phyloP scores from a whole-genome alignment of 1,139 yeast genomes.

The Geotrichum cucujoidarum region DNA sequence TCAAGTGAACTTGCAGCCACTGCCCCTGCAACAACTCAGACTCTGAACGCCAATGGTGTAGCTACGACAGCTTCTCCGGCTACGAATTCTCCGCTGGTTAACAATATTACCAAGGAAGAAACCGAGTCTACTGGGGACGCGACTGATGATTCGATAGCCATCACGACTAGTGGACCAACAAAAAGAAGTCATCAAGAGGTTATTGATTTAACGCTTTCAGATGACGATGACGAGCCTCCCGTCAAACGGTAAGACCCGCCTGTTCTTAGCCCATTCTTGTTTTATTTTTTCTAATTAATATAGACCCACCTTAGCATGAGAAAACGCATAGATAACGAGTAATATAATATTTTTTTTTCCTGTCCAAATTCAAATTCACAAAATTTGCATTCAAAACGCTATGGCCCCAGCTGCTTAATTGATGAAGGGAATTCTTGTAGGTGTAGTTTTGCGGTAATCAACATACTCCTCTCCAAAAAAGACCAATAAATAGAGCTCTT shows the following conservation, averaged over 20 bases:
- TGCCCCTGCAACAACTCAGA: background rate
- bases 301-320: background rate
- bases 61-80: background rate
- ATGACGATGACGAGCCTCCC: conserved; percentile 21
- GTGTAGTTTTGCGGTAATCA: conserved; percentile 47
- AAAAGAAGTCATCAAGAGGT: conserved; percentile 20
- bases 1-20: too few relatives aligned
- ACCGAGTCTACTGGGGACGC: background rate
- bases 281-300: background rate
- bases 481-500: conserved; percentile 56
- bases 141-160: background rate
- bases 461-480: conserved; percentile 69
- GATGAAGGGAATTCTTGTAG: conserved; percentile 63
- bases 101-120: background rate
- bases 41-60: background rate
- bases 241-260: background rate
- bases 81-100: too few relatives aligned
- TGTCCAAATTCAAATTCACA: too few relatives aligned
- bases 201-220: conserved; percentile 27
- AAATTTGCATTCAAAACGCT: too few relatives aligned
- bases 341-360: too few relatives aligned
- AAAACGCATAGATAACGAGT: background rate
- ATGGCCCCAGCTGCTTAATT: too few relatives aligned
- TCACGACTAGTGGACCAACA: background rate
- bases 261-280: background rate